Percentiles rank a stretch among this genome's conserved stretches.
Evolutionary conservation across 805 yeast genomes (phyloP).

Genomic region (Saccharomycopsis synnaedendra): DNA sequence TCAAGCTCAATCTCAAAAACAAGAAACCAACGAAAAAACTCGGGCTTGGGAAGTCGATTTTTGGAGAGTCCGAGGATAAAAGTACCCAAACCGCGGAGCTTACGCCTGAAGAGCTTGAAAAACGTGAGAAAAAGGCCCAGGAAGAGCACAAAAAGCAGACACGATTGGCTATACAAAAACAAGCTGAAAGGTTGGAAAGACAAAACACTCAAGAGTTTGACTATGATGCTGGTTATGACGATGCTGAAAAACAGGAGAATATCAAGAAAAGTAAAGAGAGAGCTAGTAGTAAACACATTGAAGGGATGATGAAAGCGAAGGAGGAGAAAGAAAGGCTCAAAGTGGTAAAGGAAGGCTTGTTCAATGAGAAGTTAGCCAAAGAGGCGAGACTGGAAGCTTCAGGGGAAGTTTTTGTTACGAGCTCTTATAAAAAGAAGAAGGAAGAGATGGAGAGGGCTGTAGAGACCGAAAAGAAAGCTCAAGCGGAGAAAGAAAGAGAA

Average conservation of each 20-base stretch:
- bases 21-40: background rate
- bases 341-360: background rate
- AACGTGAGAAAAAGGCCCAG: background rate
- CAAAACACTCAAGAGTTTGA: slow-evolving; percentile 18
- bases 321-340: slow-evolving; percentile 2
- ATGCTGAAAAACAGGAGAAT: slow-evolving; percentile 23
- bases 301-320: background rate
- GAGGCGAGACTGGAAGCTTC: slow-evolving; percentile 23
- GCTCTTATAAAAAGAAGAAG: slow-evolving; percentile 28
- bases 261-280: slow-evolving; percentile 10
- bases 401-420: slow-evolving; percentile 31
- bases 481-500: background rate
- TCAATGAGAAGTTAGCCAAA: slow-evolving; percentile 14
- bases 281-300: background rate
- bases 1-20: background rate
- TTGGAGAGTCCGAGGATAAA: background rate
- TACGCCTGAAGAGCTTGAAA: background rate
- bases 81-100: background rate
- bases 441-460: slow-evolving; percentile 18
- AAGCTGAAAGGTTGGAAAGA: background rate
- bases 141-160: background rate
- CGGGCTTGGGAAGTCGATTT: background rate
- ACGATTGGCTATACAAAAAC: background rate
- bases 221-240: slow-evolving; percentile 35
- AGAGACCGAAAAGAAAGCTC: background rate